Evolutionary conservation across 2,329 filamentous ascomycete genomes (phyloP).

Genomic region (Aspergillus sp.): DNA sequence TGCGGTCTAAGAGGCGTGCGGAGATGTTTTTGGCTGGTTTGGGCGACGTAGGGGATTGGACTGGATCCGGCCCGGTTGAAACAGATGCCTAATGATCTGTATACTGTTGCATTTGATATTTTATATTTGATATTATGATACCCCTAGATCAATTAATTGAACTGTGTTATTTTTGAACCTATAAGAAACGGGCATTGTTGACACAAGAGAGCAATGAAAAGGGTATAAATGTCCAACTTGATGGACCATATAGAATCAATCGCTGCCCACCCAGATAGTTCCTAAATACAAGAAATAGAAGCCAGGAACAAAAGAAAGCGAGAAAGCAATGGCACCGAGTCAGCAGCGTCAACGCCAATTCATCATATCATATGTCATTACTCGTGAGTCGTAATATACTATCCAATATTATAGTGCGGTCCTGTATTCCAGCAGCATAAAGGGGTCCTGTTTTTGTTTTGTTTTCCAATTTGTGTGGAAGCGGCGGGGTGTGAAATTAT

Average conservation of each 20-base stretch:
- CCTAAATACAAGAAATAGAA: neutral
- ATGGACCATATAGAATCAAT: neutral
- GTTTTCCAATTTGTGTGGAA: neutral
- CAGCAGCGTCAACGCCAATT: neutral
- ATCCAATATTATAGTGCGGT: neutral
- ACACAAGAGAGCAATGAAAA: neutral
- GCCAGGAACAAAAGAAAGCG: neutral
- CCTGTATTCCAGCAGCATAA: neutral
- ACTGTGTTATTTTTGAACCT: neutral
- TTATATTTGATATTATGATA: conserved; percentile 3
- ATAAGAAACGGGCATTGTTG: neutral
- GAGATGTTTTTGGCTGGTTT: conserved; percentile 68
- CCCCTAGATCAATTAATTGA: neutral
- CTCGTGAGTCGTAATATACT: conserved; percentile 6
- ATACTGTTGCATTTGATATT: conserved; percentile 3
- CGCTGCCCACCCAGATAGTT: neutral
- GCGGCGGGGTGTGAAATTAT: neutral
- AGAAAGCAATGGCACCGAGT: neutral
- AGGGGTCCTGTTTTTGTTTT: neutral
- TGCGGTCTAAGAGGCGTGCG: conserved; percentile 65
- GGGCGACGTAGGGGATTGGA: conserved; percentile 33
- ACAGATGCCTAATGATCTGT: neutral
- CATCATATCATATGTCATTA: conserved; percentile 7
- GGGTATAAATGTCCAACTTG: neutral
- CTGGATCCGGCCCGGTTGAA: neutral